phyloP scores from a whole-genome alignment of 495 filamentous ascomycete genomes.

The Daldinia childiae region DNA sequence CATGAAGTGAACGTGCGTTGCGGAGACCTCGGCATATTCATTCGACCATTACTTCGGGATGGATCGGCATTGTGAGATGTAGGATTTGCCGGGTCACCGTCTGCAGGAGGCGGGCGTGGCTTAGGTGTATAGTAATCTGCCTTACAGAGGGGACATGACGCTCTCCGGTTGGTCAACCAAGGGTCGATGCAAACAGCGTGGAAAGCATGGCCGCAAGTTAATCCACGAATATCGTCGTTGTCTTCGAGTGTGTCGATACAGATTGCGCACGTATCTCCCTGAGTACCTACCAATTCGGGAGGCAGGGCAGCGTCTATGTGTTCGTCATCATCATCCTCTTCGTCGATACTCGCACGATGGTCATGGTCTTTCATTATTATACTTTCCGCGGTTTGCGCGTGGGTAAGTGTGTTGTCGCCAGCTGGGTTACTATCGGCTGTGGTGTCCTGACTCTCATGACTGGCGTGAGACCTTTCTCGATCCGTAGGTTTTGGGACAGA shows the following conservation, averaged over 20 bases:
- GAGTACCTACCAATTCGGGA: conserved; percentile 80
- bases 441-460: conserved; percentile 13
- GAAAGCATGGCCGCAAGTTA: conserved; percentile 96
- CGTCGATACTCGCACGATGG: conserved; percentile 51
- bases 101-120: conserved; percentile 62
- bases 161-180: conserved; percentile 91
- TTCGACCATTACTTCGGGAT: conserved; percentile 48
- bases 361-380: conserved; percentile 29
- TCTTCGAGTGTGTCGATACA: conserved; percentile 94
- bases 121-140: conserved; percentile 95
- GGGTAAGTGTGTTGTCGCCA: conserved; percentile 23
- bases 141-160: conserved; percentile 97
- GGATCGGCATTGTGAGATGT: conserved; percentile 37
- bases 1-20: conserved; percentile 46
- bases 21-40: conserved; percentile 53
- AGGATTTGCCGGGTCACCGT: conserved; percentile 46
- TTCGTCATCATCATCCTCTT: conserved; percentile 86
- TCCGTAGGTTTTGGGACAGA: conserved; percentile 4
- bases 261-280: conserved; percentile 97
- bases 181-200: conserved; percentile 94
- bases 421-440: not conserved
- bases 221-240: conserved; percentile 91
- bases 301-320: conserved; percentile 84
- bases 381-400: conserved; percentile 28
- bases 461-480: conserved; percentile 15